These are phyloP conservation scores for Hanseniaspora sp. DNA, from an alignment of 1,139 yeast species.

Conservation along the genomic window DNA sequence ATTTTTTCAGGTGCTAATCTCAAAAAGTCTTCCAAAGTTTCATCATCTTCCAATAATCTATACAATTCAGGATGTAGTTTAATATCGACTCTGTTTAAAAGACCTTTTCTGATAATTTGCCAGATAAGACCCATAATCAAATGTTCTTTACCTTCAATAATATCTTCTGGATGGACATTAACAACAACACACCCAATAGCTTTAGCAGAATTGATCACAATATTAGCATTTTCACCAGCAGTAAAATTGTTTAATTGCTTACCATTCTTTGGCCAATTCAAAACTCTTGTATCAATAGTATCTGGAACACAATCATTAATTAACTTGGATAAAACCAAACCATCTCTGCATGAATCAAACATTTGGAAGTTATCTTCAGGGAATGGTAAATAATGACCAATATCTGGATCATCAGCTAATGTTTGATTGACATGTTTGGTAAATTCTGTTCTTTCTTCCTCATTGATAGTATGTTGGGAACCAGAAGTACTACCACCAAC, in stretches of 20 bases:
- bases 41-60: slow-evolving; percentile 89
- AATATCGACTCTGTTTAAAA: slow-evolving; percentile 87
- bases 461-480: slow-evolving; percentile 93
- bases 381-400: slow-evolving; percentile 79
- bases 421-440: slow-evolving; percentile 92
- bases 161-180: slow-evolving; percentile 93
- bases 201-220: slow-evolving; percentile 94
- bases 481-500: slow-evolving; percentile 79
- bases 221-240: slow-evolving; percentile 93
- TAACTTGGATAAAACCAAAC: slow-evolving; percentile 80
- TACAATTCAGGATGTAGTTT: slow-evolving; percentile 93
- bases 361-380: slow-evolving; percentile 91
- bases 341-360: slow-evolving; percentile 94
- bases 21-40: slow-evolving; percentile 89
- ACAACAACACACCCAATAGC: slow-evolving; percentile 98
- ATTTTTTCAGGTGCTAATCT: slow-evolving; percentile 97
- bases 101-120: slow-evolving; percentile 96
- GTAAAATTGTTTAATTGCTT: slow-evolving; percentile 87
- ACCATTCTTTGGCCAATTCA: slow-evolving; percentile 72
- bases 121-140: slow-evolving; percentile 89
- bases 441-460: slow-evolving; percentile 91
- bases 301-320: slow-evolving; percentile 97
- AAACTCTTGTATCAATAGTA: slow-evolving; percentile 94
- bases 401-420: slow-evolving; percentile 76
- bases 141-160: slow-evolving; percentile 94